These are phyloP conservation scores for Rhytidhysteron rufulum DNA, from an alignment of 2,329 filamentous ascomycete species.

Conservation along the genomic window DNA sequence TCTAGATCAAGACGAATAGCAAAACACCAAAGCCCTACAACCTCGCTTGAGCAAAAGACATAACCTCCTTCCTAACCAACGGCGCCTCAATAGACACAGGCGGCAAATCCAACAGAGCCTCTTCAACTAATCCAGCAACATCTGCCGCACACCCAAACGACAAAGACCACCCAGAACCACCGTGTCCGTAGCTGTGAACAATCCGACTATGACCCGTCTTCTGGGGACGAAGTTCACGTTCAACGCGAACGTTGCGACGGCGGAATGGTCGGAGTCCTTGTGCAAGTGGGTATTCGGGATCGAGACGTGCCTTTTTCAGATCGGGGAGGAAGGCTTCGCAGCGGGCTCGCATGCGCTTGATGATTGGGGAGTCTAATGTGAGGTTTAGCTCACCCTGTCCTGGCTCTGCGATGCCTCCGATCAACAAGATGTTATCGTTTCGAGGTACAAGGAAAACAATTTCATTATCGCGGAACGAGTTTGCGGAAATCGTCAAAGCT, in stretches of 20 bases:
- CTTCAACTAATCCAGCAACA: slow-evolving; percentile 32
- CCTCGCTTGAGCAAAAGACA: too few relatives aligned
- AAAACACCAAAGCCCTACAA: too few relatives aligned
- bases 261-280: slow-evolving; percentile 44
- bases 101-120: too few relatives aligned
- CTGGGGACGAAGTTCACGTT: too few relatives aligned
- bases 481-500: slow-evolving; percentile 41
- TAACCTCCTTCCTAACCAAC: too few relatives aligned
- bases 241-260: slow-evolving; percentile 40
- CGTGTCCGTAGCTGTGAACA: slow-evolving; percentile 45
- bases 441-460: slow-evolving; percentile 45
- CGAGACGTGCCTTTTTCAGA: slow-evolving; percentile 39
- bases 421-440: slow-evolving; percentile 43
- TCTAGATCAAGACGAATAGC: too few relatives aligned
- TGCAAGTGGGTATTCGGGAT: slow-evolving; percentile 40
- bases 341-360: slow-evolving; percentile 41
- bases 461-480: slow-evolving; percentile 34
- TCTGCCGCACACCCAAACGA: slow-evolving; percentile 40
- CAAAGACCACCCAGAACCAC: slow-evolving; percentile 43
- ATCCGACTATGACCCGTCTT: too few relatives aligned
- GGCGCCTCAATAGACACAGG: too few relatives aligned
- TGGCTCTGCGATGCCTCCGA: slow-evolving; percentile 22
- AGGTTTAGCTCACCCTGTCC: slow-evolving; percentile 26
- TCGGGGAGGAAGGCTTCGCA: slow-evolving; percentile 42
- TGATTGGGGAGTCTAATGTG: slow-evolving; percentile 36